A percentile compares a stretch with the other conserved stretches of the same genome.
Evolutionary conservation across 306 rosid species (phyloP).

Genomic region (Quercus robur): DNA sequence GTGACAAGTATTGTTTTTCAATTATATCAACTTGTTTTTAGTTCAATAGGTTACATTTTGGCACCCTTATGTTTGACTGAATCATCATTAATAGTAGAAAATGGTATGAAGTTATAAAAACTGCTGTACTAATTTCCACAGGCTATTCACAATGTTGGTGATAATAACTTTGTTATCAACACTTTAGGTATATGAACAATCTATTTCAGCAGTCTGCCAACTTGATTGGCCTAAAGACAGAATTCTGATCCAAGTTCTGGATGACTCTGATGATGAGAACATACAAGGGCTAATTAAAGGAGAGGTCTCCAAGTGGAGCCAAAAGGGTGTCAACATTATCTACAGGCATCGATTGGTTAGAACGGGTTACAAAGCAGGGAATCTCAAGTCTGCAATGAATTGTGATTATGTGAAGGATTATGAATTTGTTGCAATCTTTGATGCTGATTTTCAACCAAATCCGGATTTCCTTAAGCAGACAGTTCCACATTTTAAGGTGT

Average conservation of each 20-base stretch:
- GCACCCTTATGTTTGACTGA: neutral
- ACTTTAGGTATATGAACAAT: slow-evolving; percentile 70
- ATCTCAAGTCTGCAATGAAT: slow-evolving; percentile 80
- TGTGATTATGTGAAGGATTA: slow-evolving; percentile 62
- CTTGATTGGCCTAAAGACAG: slow-evolving; percentile 72
- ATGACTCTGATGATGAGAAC: slow-evolving; percentile 69
- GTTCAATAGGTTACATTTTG: neutral
- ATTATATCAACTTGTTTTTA: neutral
- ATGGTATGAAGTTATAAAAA: neutral
- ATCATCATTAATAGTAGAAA: neutral
- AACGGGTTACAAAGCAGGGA: slow-evolving; percentile 76
- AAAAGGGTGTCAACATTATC: slow-evolving; percentile 55
- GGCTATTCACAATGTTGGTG: slow-evolving; percentile 3
- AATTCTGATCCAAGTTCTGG: slow-evolving; percentile 64
- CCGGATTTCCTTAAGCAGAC: slow-evolving; percentile 61
- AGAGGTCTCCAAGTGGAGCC: slow-evolving; percentile 66
- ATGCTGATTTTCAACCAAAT: slow-evolving; percentile 77
- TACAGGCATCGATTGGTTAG: slow-evolving; percentile 61
- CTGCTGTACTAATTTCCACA: neutral
- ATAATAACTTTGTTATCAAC: slow-evolving; percentile 19
- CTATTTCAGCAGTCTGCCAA: slow-evolving; percentile 70
- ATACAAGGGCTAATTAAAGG: slow-evolving; percentile 63
- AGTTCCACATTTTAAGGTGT: slow-evolving; percentile 71
- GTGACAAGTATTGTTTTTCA: neutral
- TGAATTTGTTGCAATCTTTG: slow-evolving; percentile 71